Percentiles rank a stretch among this genome's conserved stretches.
Conservation (phyloP, 305 asterid genomes). For the Ruellia speciosa region DNA sequence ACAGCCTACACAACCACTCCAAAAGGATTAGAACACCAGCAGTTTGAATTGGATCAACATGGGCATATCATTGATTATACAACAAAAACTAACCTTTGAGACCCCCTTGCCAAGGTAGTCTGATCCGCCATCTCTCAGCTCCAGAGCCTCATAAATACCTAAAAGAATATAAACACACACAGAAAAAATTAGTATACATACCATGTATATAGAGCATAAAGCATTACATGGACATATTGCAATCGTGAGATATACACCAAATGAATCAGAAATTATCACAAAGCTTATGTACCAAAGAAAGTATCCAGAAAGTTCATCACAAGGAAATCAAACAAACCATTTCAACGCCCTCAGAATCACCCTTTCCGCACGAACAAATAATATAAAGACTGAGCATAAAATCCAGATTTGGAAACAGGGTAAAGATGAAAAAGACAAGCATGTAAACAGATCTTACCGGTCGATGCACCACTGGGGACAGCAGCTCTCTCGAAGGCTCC, state of each 20-base stretch:
- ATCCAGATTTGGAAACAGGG: not conserved
- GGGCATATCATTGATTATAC: not conserved
- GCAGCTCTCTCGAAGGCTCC: conserved; percentile 69
- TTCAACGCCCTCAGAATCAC: not conserved
- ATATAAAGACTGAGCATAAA: not conserved
- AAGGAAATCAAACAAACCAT: not conserved
- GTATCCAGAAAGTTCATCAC: not conserved
- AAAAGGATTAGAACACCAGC: conserved; percentile 4
- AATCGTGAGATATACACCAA: not conserved
- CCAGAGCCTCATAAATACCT: conserved; percentile 51
- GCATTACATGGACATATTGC: not conserved
- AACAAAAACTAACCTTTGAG: conserved; percentile 45
- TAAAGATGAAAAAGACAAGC: not conserved
- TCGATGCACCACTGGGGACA: conserved; percentile 91
- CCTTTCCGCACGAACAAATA: not conserved
- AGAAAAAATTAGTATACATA: too few species aligned
- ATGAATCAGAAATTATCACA: not conserved
- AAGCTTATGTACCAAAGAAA: not conserved
- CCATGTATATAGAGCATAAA: not conserved
- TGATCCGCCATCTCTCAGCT: conserved; percentile 62
- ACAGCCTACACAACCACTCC: conserved; percentile 45
- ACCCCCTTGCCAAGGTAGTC: conserved; percentile 94
- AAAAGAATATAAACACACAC: not conserved
- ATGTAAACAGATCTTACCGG: conserved; percentile 41
- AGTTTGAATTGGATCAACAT: not conserved